Base-by-base conservation (phyloP, 805 yeast genomes). In the Naumovozyma baii region DNA sequence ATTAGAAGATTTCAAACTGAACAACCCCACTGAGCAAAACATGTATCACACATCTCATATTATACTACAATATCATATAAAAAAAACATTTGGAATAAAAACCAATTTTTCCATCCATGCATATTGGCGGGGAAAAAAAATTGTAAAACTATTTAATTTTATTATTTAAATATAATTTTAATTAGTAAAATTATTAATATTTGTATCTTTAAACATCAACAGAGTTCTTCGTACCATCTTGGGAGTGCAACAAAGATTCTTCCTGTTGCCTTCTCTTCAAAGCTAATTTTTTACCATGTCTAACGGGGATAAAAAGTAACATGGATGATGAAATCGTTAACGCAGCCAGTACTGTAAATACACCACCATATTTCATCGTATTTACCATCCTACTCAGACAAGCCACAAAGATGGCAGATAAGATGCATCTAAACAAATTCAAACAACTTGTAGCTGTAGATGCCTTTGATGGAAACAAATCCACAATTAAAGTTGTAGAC, bases 391-490 rank as follows among this genome's bases (percentile, higher is more conserved):
- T 68, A 16, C 76, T 70, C 16, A 84, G 64, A 2, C 77, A 78
- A 0, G 83, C 92, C 16, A 81, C 69, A 33, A 82, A 77, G 1
- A 75, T 69, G 0, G 94, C 94, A 22, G 80, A 79, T 36, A 76
- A 50, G n/a, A 74, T 64, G 54, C 95, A 87, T 49, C 96, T 66
- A 17, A 77, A 68, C 20, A 86, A 62, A 52, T 87, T 87, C 45
- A 80, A 67, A 37, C 82, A 69, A 8, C 92, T 80, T 1, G 85
- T 72, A 3, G 88, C 80, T 3, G 90, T 74, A 0, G 94, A 83
- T 1, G 86, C 70, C 35, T 72, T 71, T 3, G 68, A 59, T 0
- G 95, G 94, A 45, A 71, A 78, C 41, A 85, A 54, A 52, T 87
- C 95, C n/a, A 85, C 82, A 40, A 84, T 56, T 31, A 86, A 59